Evolutionary conservation across 106 monocot genomes (phyloP), one percentile per base, ranked within the genome.

Genomic region (Triglochin maritima): DNA sequence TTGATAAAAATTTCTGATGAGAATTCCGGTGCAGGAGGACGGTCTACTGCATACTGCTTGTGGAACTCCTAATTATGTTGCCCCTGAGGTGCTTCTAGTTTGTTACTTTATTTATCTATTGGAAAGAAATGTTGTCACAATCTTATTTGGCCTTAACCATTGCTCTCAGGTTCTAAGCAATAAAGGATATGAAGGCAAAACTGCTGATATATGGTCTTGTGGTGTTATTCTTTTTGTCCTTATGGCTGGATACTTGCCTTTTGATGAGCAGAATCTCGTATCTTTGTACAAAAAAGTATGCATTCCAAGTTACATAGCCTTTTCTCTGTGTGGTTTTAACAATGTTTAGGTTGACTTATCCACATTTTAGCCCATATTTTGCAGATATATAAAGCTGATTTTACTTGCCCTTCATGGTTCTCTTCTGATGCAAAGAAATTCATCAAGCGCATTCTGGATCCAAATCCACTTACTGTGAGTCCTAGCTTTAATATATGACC

Each of bases 181-280:
- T 65, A 87, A 85, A 89, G 94, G 94, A 62, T 94, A 94, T 66
- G 89, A 89, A 69, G 94, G 94, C 57, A 66, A 57, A 67, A 72
- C 78, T 72, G 82, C 94, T 68, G 94, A 94, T 60, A 58, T 94
- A 57, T 94, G 94, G 94, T 94, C 94, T 57, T 94, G 94, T 70
- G 94, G 94, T 68, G 84, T 94, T 15, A 94, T 94, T 68, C 78
- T 94, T 53, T 94, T 89, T 84, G 94, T 94, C 64, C 84, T 94
- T 17, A 79, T 94, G 82, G 86, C 89, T 79, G 89, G 94, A 57
- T 89, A 89, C 57, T 81, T 94, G 67, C 94, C 94, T 11, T 94
- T 94, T 68, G 89, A 89, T 67, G 94, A 94, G 48, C 58, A 76
- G 29, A 89, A 74, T 72, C 54, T 86, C 29, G 72, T 75, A 71